Conservation (phyloP, 805 yeast genomes). For the Hanseniaspora nectarophila region DNA sequence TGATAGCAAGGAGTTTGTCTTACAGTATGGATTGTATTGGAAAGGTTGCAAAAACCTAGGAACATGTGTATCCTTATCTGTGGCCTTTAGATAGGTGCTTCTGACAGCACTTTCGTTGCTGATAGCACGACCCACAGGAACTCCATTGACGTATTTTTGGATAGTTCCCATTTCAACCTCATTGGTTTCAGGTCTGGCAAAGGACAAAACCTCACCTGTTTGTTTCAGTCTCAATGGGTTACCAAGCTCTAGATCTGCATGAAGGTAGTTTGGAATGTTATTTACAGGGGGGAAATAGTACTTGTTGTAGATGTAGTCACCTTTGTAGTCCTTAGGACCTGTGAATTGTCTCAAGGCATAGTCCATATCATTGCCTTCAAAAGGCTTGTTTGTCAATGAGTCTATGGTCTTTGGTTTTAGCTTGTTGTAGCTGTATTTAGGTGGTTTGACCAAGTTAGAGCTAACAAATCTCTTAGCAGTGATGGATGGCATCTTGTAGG, state of each 20-base stretch:
- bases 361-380: slow-evolving; percentile 43
- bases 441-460: background rate
- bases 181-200: slow-evolving; percentile 17
- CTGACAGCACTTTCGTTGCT: slow-evolving; percentile 15
- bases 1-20: slow-evolving; percentile 52
- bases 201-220: slow-evolving; percentile 26
- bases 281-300: slow-evolving; percentile 55
- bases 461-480: slow-evolving; percentile 5
- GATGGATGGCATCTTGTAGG: background rate
- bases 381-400: slow-evolving; percentile 26
- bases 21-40: slow-evolving; percentile 59
- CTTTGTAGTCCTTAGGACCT: slow-evolving; percentile 75
- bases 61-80: slow-evolving; percentile 15
- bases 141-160: slow-evolving; percentile 2
- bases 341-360: slow-evolving; percentile 59
- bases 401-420: slow-evolving; percentile 6
- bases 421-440: background rate
- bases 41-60: slow-evolving; percentile 55
- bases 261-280: slow-evolving; percentile 62
- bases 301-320: slow-evolving; percentile 67
- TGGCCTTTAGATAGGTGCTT: slow-evolving; percentile 15
- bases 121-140: slow-evolving; percentile 1
- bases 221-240: slow-evolving; percentile 28
- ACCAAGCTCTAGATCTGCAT: slow-evolving; percentile 40
- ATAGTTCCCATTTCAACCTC: slow-evolving; percentile 1